These are phyloP conservation scores for Geosiphon pyriformis DNA, from an alignment of 192 early-diverging fungal genomes.

Conservation along the genomic window DNA sequence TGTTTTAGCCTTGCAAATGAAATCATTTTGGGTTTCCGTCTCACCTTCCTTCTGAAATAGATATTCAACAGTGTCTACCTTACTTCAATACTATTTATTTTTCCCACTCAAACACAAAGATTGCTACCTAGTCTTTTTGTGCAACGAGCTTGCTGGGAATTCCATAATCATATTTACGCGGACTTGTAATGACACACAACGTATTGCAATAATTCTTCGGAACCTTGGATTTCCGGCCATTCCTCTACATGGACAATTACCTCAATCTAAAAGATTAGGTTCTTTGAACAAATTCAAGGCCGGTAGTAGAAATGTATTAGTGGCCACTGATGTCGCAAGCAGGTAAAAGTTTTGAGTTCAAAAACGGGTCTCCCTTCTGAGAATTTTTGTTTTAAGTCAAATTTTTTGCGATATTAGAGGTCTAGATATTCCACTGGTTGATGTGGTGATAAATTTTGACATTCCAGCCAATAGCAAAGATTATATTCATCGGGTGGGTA, in stretches of 20 bases:
- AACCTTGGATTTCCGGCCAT: slow-evolving; percentile 94
- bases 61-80: slow-evolving; percentile 89
- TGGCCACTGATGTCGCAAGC: slow-evolving; percentile 93
- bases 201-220: slow-evolving; percentile 79
- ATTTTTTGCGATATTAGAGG: slow-evolving; percentile 39
- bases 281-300: slow-evolving; percentile 93
- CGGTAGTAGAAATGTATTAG: slow-evolving; percentile 78
- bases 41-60: too few relatives aligned
- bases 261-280: slow-evolving; percentile 88
- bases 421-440: slow-evolving; percentile 93
- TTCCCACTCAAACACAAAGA: slow-evolving; percentile 97
- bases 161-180: slow-evolving; percentile 90
- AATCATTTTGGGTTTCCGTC: neutral
- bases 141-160: slow-evolving; percentile 90
- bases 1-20: neutral
- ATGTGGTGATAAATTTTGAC: slow-evolving; percentile 96
- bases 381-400: neutral
- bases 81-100: slow-evolving; percentile 94
- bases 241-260: slow-evolving; percentile 88
- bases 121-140: slow-evolving; percentile 83
- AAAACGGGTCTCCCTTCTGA: too few relatives aligned
- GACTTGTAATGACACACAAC: slow-evolving; percentile 82
- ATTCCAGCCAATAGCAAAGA: slow-evolving; percentile 85
- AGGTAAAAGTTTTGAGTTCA: slow-evolving; percentile 49
- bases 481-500: slow-evolving; percentile 83